Conservation (phyloP, 2,329 filamentous ascomycete genomes). For the Venturiaceae sp. region DNA sequence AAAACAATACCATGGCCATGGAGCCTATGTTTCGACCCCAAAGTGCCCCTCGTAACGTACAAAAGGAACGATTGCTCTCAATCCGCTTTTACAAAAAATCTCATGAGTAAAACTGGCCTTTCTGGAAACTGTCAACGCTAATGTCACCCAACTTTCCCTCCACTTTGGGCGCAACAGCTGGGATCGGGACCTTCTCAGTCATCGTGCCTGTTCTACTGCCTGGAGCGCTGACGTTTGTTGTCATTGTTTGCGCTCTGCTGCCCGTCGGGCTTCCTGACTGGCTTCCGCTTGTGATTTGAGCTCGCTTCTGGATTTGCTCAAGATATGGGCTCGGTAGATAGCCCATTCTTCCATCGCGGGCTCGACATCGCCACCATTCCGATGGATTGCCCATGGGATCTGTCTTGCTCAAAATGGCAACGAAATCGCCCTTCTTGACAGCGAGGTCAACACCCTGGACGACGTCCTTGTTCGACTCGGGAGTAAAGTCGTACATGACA, state of each 20-base stretch:
- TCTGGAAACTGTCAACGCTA: conserved; percentile 60
- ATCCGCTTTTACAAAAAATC: background rate
- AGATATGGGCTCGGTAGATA: conserved; percentile 90
- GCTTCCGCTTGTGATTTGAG: conserved; percentile 31
- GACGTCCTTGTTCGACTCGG: conserved; percentile 49
- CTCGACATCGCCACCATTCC: conserved; percentile 95
- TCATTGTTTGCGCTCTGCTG: conserved; percentile 47
- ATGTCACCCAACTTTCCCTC: conserved; percentile 55
- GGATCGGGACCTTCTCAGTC: conserved; percentile 33
- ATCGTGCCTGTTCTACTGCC: conserved; percentile 32
- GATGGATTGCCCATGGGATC: conserved; percentile 86
- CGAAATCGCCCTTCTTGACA: conserved; percentile 89
- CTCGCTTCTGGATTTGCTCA: conserved; percentile 57
- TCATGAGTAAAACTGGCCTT: conserved; percentile 50
- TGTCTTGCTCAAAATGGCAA: conserved; percentile 84
- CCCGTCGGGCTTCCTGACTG: conserved; percentile 30
- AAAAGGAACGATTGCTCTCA: background rate
- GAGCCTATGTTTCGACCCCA: background rate
- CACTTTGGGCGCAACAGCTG: conserved; percentile 32
- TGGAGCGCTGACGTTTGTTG: conserved; percentile 28
- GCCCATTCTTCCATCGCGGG: conserved; percentile 79
- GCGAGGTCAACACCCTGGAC: conserved; percentile 71
- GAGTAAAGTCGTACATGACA: conserved; percentile 86
- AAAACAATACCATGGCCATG: background rate
- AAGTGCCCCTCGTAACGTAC: background rate